Evolutionary conservation across 495 filamentous ascomycete genomes (phyloP), one percentile per base, ranked within the genome.

Genomic region (Hyaloscypha bicolor): DNA sequence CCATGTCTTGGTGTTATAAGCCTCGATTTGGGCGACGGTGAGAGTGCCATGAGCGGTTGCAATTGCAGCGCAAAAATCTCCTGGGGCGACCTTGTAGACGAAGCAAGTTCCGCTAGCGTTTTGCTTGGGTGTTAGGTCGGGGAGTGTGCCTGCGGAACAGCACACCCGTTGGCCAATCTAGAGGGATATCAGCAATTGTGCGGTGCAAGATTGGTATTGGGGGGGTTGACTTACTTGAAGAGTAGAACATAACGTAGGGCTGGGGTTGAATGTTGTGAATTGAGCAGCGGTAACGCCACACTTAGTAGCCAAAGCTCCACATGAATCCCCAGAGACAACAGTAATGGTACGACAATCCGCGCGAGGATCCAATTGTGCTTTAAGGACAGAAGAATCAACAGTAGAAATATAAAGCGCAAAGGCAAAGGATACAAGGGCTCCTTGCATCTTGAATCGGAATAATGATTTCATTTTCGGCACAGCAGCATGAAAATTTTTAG

Each of bases 1-100:
- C 82, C 82, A 86, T 12, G 80, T 84, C 2, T 77, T 66, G 29
- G 75, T 76, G 73, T 86, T 86, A 61, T 66, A 80, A 0, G 30
- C 48, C 6, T 79, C 74, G 6, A 86, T 63, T 0, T 81, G 63
- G 5, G 64, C 72, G 25, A 25, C 9, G 63, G 63, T 9, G 78
- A 76, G 4, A 86, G 21, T 25, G n/a, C 69, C 63, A 67, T 76
- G 55, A 3, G 64, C 64, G 2, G 70, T 74, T 9, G 66, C 76
- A 1, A 81, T 63, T n/a, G n/a, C 37, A 11, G 16, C 6, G 70
- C 79, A 81, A n/a, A 45, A 67, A 52, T 86, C 83, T 3, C 70
- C 71, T 0, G 60, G 9, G 21, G 69, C 16, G 19, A 79, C 76
- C 2, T 37, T 59, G 72, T 85, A 79, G 0, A 67, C 59, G 12